Conservation (phyloP, 306 rosid genomes). For the Alnus rubra region DNA sequence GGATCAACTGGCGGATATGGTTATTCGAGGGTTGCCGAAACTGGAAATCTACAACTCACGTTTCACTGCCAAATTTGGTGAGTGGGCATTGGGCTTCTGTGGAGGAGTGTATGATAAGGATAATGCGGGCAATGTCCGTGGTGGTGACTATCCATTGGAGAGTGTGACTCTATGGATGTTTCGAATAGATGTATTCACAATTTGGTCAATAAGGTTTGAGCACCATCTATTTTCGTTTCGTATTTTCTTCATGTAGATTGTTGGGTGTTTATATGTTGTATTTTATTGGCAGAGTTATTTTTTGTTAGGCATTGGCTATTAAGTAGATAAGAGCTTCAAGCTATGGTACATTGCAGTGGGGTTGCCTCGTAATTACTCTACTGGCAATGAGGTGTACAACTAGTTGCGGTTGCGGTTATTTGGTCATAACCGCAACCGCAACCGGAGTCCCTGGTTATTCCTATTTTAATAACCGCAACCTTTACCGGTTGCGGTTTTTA, state of each 20-base stretch:
- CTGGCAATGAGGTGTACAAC: too few relatives aligned
- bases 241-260: constrained; percentile 14
- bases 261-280: neutral
- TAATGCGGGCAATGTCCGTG: constrained; percentile 54
- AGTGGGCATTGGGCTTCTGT: constrained; percentile 88
- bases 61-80: constrained; percentile 62
- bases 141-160: constrained; percentile 40
- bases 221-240: constrained; percentile 16
- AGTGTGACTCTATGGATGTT: constrained; percentile 66
- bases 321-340: constrained; percentile 5
- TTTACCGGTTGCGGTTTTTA: too few relatives aligned
- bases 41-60: constrained; percentile 78
- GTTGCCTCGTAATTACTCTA: neutral
- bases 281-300: neutral
- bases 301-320: neutral
- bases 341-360: neutral
- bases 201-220: constrained; percentile 59
- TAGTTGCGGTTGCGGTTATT: too few relatives aligned
- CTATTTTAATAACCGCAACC: too few relatives aligned
- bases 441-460: too few relatives aligned
- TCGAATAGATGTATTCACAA: constrained; percentile 74
- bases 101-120: constrained; percentile 82
- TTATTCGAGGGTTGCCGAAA: constrained; percentile 53
- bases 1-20: constrained; percentile 43
- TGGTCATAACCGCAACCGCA: too few relatives aligned